Evolutionary conservation across 1,139 yeast genomes (phyloP), one percentile per base, ranked within the genome.

Genomic region (Hansenula lynferdii): DNA sequence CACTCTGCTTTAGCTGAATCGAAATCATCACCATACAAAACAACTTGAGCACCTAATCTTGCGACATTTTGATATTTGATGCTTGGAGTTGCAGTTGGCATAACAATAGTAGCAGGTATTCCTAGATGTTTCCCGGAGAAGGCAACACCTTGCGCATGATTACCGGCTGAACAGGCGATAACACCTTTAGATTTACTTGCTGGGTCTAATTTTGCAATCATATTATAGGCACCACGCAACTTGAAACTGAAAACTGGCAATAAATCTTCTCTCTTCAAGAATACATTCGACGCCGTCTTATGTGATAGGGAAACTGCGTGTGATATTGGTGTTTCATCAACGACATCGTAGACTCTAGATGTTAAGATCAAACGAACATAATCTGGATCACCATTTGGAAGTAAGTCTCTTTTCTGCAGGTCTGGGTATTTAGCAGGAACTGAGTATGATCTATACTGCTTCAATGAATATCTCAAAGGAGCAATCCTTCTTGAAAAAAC

Each of bases 121-220:
- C 83, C 83, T 54, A 92, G 67, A 47, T 80, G 78, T 47, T 77
- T 78, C 4, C 97, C 96, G 14, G 96, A 85, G 58, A 67, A 92
- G 0, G 98, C 98, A 8, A 94, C 97, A 46, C 99, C 99, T 61
- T 94, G 99, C 3, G 99, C 99, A 55, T 92, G 99, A 61, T 92
- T 92, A 28, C 99, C 99, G 1, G 98, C 99, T 17, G 97, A 87
- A 55, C 97, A 92, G 0, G 98, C 97, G 59, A 94, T 84, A 39
- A 92, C 97, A 48, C 99, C 99, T 44, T 83, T 77, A 49, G 85
- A 64, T 38, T 85, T 80, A 30, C 79, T 72, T 33, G 77, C 74
- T 21, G 77, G 70, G 35, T 85, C 80, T 41, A 92, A 65, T 53
- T 90, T 85, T 28, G 97, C 94, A 55, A 92, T 84, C 95, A 87